Conservation (phyloP, 164 flowering plant genomes). For the Vitis rotundifolia region DNA sequence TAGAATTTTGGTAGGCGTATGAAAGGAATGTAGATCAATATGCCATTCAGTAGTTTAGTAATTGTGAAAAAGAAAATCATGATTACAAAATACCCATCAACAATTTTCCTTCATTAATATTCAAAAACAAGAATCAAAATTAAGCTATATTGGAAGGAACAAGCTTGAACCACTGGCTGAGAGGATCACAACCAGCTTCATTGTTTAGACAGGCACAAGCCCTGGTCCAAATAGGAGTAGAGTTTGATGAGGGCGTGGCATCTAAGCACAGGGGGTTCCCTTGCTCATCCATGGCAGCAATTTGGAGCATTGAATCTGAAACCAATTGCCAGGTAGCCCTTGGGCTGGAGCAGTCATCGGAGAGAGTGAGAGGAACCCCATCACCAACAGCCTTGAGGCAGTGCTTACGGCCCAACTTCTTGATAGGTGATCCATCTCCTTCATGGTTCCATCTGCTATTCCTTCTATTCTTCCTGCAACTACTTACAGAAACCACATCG, state of each 20-base stretch:
- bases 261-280: constrained; percentile 33
- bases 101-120: too few relatives aligned
- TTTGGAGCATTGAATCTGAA: constrained; percentile 31
- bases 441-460: constrained; percentile 29
- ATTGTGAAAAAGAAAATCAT: too few relatives aligned
- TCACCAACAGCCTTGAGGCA: constrained; percentile 36
- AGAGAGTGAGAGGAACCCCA: constrained; percentile 26
- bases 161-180: constrained; percentile 52
- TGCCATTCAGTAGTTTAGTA: too few relatives aligned
- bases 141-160: constrained; percentile 22
- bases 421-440: constrained; percentile 24
- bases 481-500: constrained; percentile 3
- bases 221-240: constrained; percentile 28
- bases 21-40: too few relatives aligned
- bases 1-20: too few relatives aligned
- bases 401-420: constrained; percentile 21
- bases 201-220: constrained; percentile 33
- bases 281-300: constrained; percentile 30
- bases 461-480: constrained; percentile 16
- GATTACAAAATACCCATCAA: too few relatives aligned
- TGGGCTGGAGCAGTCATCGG: constrained; percentile 32
- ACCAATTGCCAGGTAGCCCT: constrained; percentile 33
- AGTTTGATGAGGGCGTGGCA: constrained; percentile 9
- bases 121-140: too few relatives aligned
- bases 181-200: constrained; percentile 18